Evolutionary conservation across 805 yeast genomes (phyloP).

Genomic region (Sungouiozyma intestinalis): DNA sequence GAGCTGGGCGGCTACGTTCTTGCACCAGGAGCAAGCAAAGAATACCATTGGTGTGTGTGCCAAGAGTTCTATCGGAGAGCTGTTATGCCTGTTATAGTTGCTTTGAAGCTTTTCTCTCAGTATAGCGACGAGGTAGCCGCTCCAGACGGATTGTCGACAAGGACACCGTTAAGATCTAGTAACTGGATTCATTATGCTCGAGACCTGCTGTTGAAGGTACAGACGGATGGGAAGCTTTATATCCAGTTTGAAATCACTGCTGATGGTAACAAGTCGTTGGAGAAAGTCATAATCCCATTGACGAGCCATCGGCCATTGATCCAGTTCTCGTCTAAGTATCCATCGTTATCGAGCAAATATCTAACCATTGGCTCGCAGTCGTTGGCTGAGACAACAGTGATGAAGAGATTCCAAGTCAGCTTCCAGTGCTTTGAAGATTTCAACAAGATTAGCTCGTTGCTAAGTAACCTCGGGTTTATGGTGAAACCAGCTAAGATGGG

Average conservation of each 20-base stretch:
- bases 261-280: neutral
- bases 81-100: neutral
- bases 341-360: conserved; percentile 23
- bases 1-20: neutral
- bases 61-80: too few relatives aligned
- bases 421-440: conserved; percentile 12
- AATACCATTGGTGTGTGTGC: too few relatives aligned
- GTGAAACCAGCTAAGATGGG: conserved; percentile 7
- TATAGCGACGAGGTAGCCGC: neutral
- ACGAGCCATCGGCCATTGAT: neutral
- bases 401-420: conserved; percentile 21
- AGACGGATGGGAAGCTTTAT: neutral
- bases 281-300: neutral
- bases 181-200: conserved; percentile 5
- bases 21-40: too few relatives aligned
- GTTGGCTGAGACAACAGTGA: neutral
- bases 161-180: neutral
- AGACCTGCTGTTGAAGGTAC: neutral
- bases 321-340: conserved; percentile 19
- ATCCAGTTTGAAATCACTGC: neutral
- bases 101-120: neutral
- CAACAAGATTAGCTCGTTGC: conserved; percentile 1
- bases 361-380: conserved; percentile 2
- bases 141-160: neutral
- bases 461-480: conserved; percentile 6